A percentile compares a stretch with the other conserved stretches of the same genome.
Evolutionary conservation across 2,329 filamentous ascomycete species (phyloP).

Genomic region (Pseudogymnoascus sp.): DNA sequence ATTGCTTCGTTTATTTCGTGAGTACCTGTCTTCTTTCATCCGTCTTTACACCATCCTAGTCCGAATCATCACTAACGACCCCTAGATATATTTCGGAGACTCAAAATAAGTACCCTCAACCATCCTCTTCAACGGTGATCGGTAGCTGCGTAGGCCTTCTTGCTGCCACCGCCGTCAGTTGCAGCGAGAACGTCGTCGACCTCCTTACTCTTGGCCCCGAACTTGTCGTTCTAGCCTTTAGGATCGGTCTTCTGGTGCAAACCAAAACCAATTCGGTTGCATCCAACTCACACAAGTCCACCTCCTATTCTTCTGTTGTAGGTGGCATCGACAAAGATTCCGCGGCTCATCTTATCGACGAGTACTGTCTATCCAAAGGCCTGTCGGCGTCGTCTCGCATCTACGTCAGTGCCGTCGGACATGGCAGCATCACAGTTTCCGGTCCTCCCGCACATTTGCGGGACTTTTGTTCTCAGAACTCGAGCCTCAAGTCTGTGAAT

Average conservation of each 20-base stretch:
- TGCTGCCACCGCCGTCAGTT: constrained; percentile 27
- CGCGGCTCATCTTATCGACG: constrained; percentile 48
- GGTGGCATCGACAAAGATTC: constrained; percentile 26
- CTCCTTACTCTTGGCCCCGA: constrained; percentile 28
- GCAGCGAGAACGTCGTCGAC: constrained; percentile 23
- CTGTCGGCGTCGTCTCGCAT: constrained; percentile 17
- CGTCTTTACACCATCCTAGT: too few relatives aligned
- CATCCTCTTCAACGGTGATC: neutral
- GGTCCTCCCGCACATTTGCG: constrained; percentile 15
- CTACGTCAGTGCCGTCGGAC: constrained; percentile 3
- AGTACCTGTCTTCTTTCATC: too few relatives aligned
- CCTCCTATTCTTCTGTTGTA: constrained; percentile 35
- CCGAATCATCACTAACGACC: too few relatives aligned
- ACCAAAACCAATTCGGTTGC: constrained; percentile 8
- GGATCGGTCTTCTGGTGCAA: constrained; percentile 23
- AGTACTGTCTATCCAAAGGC: constrained; percentile 14
- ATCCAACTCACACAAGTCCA: neutral
- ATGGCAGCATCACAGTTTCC: constrained; percentile 17
- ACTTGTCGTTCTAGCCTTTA: constrained; percentile 26
- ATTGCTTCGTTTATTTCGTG: too few relatives aligned
- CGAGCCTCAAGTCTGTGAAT: constrained; percentile 14
- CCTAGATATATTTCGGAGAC: too few relatives aligned
- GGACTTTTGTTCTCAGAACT: too few relatives aligned
- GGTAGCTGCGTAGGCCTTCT: constrained; percentile 29
- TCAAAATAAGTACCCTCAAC: too few relatives aligned